These are phyloP conservation scores for Fistulinella prunicolor DNA, from an alignment of 768 basidiomycete genomes.

Conservation along the genomic window DNA sequence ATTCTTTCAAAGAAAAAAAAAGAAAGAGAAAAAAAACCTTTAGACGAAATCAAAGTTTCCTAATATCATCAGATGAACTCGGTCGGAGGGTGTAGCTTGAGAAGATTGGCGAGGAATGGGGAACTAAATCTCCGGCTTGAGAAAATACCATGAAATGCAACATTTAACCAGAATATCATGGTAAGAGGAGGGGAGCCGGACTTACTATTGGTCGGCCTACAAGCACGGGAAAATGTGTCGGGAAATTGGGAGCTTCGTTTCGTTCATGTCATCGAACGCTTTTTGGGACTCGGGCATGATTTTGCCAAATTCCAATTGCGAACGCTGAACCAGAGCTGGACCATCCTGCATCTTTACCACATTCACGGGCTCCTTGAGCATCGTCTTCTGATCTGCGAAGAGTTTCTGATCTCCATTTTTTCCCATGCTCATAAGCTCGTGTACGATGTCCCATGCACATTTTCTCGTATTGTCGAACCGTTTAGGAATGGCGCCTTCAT, in stretches of 20 bases:
- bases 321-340: conserved; percentile 5
- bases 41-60: too few species aligned
- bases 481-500: not conserved
- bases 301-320: conserved; percentile 10
- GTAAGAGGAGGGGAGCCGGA: not conserved
- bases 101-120: too few species aligned
- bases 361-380: conserved; percentile 15
- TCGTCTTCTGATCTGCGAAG: conserved; percentile 16
- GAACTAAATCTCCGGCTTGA: too few species aligned
- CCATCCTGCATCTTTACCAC: conserved; percentile 12
- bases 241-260: conserved; percentile 14
- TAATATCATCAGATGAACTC: too few species aligned
- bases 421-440: not conserved
- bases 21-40: too few species aligned
- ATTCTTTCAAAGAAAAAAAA: too few species aligned
- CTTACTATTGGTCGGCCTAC: conserved; percentile 9
- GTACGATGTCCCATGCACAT: conserved; percentile 1
- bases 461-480: not conserved
- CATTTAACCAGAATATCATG: not conserved
- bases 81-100: too few species aligned
- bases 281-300: conserved; percentile 5
- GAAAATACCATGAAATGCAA: too few species aligned
- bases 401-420: conserved; percentile 3
- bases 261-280: conserved; percentile 22
- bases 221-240: conserved; percentile 10